A percentile compares a stretch with the other conserved stretches of the same genome.
Conservation (phyloP, 352 stramenopile genomes). For the Pythium pyrilobum region DNA sequence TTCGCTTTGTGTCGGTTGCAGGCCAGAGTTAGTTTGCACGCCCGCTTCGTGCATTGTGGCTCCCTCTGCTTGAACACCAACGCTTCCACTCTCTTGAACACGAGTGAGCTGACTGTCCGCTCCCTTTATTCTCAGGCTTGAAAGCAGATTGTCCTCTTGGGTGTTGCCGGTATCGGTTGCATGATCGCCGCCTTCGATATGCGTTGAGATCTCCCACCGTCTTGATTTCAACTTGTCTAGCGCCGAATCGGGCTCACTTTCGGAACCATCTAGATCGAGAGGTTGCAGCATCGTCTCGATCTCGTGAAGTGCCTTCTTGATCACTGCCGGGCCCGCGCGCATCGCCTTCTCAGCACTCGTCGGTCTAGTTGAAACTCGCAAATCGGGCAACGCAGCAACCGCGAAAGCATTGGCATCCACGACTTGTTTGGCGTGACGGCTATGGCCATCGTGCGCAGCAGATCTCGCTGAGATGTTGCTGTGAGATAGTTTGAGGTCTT, state of each 20-base stretch:
- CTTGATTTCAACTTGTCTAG: slow-evolving; percentile 8
- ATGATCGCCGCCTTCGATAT: background rate
- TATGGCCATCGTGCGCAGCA: background rate
- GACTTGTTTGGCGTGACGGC: slow-evolving; percentile 2
- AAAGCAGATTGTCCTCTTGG: no score
- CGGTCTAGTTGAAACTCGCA: background rate
- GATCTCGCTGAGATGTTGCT: background rate
- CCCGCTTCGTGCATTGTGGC: background rate
- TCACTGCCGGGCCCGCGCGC: slow-evolving; percentile 12
- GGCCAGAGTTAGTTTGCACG: background rate
- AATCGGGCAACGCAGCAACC: background rate
- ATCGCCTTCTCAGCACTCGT: slow-evolving; percentile 20
- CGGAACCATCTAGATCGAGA: background rate
- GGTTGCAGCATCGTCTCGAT: slow-evolving; percentile 16
- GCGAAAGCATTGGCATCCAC: background rate
- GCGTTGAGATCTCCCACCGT: background rate
- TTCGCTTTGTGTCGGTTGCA: background rate
- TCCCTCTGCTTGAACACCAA: background rate
- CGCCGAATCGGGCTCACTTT: slow-evolving; percentile 3
- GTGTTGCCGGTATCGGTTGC: background rate
- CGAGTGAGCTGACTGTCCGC: background rate
- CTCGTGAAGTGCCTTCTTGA: slow-evolving; percentile 20
- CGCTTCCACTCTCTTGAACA: background rate
- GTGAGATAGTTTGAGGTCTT: background rate
- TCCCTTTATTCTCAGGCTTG: background rate